phyloP scores from a whole-genome alignment of 768 basidiomycete genomes.

The Zangia roseola region DNA sequence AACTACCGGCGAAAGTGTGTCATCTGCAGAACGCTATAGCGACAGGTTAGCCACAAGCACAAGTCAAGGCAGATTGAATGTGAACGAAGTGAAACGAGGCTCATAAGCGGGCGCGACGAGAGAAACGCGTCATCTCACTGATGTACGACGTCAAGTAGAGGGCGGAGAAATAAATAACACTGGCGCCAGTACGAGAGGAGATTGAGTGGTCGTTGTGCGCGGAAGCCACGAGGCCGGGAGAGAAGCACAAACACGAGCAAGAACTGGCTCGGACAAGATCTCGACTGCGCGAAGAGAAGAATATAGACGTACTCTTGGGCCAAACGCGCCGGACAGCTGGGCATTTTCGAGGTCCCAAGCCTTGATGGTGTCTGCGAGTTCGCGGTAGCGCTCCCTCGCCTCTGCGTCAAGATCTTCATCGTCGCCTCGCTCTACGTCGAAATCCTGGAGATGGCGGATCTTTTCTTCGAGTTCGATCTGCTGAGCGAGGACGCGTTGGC shows the following conservation, averaged over 20 bases:
- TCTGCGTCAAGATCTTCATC: constrained; percentile 65
- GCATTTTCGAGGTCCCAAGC: constrained; percentile 81
- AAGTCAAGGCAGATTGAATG: background rate
- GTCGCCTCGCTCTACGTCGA: constrained; percentile 61
- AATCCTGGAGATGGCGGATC: constrained; percentile 76
- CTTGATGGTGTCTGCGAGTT: constrained; percentile 72
- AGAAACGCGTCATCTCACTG: background rate
- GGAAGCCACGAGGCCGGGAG: constrained; percentile 18
- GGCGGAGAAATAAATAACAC: constrained; percentile 1
- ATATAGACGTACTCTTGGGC: constrained; percentile 50
- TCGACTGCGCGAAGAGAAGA: background rate
- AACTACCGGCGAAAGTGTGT: constrained; percentile 44
- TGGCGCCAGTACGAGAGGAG: background rate
- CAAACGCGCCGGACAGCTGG: constrained; percentile 69
- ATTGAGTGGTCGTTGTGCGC: background rate
- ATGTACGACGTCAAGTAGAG: too few species aligned
- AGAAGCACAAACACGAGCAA: constrained; percentile 10
- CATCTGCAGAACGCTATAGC: constrained; percentile 45
- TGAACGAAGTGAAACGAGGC: too few species aligned
- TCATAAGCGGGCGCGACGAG: background rate
- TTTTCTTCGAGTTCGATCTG: constrained; percentile 91
- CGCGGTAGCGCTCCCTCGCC: constrained; percentile 70
- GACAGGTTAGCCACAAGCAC: constrained; percentile 5
- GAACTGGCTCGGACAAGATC: constrained; percentile 3
- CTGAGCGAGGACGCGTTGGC: constrained; percentile 90